Conservation (phyloP, 169 alveolate genomes). For the Cystoisospora suis region DNA sequence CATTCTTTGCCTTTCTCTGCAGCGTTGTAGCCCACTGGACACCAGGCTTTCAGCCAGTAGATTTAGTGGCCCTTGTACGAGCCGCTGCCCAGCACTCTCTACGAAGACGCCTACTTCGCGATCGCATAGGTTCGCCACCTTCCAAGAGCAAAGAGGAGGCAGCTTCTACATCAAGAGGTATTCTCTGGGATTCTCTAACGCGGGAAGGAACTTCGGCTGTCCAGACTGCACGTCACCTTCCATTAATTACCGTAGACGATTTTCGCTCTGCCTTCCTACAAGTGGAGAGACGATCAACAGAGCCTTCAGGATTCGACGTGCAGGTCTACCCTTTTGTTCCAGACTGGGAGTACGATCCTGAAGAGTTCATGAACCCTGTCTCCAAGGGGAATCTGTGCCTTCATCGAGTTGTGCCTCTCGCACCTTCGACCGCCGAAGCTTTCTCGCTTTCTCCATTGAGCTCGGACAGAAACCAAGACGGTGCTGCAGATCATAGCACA, state of each 20-base stretch:
- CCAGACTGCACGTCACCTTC: not conserved
- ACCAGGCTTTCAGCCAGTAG: conserved; percentile 14
- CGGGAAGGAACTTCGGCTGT: not conserved
- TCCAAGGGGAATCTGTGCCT: not conserved
- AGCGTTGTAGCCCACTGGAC: conserved; percentile 1
- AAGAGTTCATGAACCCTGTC: not conserved
- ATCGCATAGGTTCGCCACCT: no score
- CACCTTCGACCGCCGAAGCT: no score
- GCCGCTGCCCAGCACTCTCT: not conserved
- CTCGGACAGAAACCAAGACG: no score
- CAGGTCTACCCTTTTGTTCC: not conserved
- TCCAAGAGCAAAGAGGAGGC: not conserved
- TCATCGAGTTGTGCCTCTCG: not conserved
- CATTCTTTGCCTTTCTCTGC: no score
- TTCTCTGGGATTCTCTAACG: not conserved
- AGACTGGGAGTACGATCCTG: not conserved
- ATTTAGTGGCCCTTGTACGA: not conserved
- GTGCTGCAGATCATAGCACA: no score
- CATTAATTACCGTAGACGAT: not conserved
- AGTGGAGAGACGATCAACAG: not conserved
- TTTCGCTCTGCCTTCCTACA: not conserved
- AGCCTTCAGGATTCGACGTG: not conserved
- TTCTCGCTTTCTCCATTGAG: no score
- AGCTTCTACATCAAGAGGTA: not conserved
- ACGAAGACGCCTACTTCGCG: no score